Percentiles rank a stretch among this genome's conserved stretches.
These are phyloP conservation scores for Chytriomyces confervae DNA, from an alignment of 192 early-diverging fungal genomes.

Conservation along the genomic window DNA sequence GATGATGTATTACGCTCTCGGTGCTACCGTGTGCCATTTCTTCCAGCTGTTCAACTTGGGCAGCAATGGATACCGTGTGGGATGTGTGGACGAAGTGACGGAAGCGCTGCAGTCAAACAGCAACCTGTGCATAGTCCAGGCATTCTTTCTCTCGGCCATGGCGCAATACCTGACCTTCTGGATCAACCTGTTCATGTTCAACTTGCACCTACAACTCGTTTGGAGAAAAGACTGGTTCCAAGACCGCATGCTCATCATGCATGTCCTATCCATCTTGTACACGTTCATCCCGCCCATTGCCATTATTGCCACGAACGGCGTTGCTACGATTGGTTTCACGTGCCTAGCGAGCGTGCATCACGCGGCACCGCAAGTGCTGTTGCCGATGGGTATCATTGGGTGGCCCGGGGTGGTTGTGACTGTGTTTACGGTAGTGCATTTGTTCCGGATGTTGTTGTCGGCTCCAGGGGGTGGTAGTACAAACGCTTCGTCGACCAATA, in stretches of 20 bases:
- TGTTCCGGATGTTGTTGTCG: neutral
- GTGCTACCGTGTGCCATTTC: neutral
- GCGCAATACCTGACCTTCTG: neutral
- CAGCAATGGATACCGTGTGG: constrained; percentile 3
- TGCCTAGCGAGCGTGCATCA: neutral
- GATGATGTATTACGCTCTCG: neutral
- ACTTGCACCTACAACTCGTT: neutral
- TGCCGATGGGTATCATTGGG: neutral
- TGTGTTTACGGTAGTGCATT: constrained; percentile 4
- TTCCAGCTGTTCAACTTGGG: neutral
- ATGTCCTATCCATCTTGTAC: neutral
- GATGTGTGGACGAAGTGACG: constrained; percentile 2
- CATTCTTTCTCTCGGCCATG: neutral
- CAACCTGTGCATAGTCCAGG: neutral
- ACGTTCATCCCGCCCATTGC: neutral
- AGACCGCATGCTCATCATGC: neutral
- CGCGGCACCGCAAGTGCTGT: neutral
- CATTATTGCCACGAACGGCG: neutral
- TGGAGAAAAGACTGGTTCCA: constrained; percentile 9
- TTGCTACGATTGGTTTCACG: neutral
- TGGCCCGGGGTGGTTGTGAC: constrained; percentile 12
- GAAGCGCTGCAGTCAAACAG: constrained; percentile 1
- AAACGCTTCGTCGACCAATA: too few relatives aligned
- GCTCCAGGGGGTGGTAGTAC: neutral
- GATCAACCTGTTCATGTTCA: constrained; percentile 9